phyloP scores from a whole-genome alignment of 192 early-diverging fungal species.

The Podila clonocystis region DNA sequence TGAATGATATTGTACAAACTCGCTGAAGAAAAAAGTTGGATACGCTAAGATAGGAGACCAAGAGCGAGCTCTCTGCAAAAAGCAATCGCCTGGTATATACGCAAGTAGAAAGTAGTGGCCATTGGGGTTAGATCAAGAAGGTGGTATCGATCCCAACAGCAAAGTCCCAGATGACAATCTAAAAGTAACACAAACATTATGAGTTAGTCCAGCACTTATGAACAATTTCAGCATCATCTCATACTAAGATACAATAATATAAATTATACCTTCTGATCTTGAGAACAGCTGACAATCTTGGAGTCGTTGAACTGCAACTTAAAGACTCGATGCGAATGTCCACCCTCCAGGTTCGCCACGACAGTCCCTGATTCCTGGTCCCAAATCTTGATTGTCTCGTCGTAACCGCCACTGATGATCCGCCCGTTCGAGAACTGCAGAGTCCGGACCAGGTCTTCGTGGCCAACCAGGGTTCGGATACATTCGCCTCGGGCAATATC shows the following conservation, averaged over 20 bases:
- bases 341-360: constrained; percentile 62
- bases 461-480: constrained; percentile 58
- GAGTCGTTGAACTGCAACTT: constrained; percentile 85
- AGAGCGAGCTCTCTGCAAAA: no score
- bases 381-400: constrained; percentile 92
- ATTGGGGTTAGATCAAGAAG: constrained; percentile 51
- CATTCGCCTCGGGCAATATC: constrained; percentile 57
- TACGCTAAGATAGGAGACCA: no score
- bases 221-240: background rate
- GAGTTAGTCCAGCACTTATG: background rate
- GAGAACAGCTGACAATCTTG: constrained; percentile 87
- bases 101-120: background rate
- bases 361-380: constrained; percentile 72
- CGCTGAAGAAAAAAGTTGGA: no score
- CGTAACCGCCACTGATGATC: constrained; percentile 90
- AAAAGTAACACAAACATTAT: background rate
- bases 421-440: constrained; percentile 70
- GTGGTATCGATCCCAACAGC: constrained; percentile 66
- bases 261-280: constrained; percentile 62
- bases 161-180: constrained; percentile 80
- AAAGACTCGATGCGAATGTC: constrained; percentile 75
- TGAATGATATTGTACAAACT: no score
- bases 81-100: background rate
- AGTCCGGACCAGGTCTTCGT: constrained; percentile 78
- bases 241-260: background rate